Evolutionary conservation across 495 filamentous ascomycete species (phyloP), one percentile per base, ranked within the genome.

Genomic region (Penicillium coffeae): DNA sequence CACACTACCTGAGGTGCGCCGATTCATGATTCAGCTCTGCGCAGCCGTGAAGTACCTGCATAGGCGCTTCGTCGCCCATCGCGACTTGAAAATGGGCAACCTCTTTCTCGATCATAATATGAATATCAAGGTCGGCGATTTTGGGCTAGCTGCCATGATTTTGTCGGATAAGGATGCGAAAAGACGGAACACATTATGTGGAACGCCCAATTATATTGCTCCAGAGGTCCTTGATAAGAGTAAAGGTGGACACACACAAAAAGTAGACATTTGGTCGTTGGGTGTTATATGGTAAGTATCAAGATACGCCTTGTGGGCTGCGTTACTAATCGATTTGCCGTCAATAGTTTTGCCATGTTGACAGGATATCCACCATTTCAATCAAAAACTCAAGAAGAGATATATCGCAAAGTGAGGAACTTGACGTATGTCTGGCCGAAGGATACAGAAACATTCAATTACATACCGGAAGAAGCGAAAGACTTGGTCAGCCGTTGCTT

Each of bases 1-100:
- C 18, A 95, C 88, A 13, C 83, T 96, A 58, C 88, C 92, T 0
- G 94, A 99, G 65, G 87, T 95, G 10, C 78, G 94, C 47, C 88
- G 89, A 44, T 92, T 91, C 63, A 85, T 91, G 51, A 83, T 99
- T 34, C 94, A 99, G 69, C 88, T 96, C 25, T 85, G 90, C 47
- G 92, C 94, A 19, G 94, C 91, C 15, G 87, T 99, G 59, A 97
- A 97, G 63, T 99, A 97, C 59, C 85, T 99, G 65, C 94, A 99
- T 67, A 81, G 85, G 51, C 84, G 92, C 58, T 89, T 89, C 39
- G 91, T 99, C 25, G 95, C 96, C 27, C 94, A 99, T 68, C 83
- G 94, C 33, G 94, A 99, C 66, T 66, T 99, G 42, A 99, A 99
- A 65, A 95, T 96, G 76, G 94, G 93, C 10, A 97, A 99, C 58